Evolutionary conservation across 805 yeast genomes (phyloP), one percentile per base, ranked within the genome.

Genomic region (Candida sithepensis): DNA sequence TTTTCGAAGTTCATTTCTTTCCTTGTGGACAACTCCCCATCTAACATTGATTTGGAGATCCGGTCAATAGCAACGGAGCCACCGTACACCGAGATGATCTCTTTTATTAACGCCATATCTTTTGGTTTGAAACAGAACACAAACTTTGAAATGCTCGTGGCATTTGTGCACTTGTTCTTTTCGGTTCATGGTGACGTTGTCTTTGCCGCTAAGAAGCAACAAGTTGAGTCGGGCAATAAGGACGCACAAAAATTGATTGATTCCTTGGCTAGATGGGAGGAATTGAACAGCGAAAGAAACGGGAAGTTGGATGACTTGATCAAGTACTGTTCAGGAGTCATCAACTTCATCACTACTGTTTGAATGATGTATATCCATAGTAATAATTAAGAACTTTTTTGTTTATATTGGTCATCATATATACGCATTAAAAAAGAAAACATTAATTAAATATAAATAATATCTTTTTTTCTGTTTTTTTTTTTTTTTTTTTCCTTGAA

Each of bases 161-260:
- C 96, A 0, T 78, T 89, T 66, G 81, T 88, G 75, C 72, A 82
- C 18, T 74, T 89, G 73, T 73, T 91, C 45, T 72, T 89, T 51
- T 81, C 79, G 60, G 77, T 77, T 42, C 99, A 94, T 66, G 91
- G 92, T 22, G 98, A 92, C 64, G 81, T 88, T 6, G 69, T 94
- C 28, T 64, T 56, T 45, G 51, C 49, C 13, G 53, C 58, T 30
- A 53, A 54, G 30, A 54, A 57, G 42, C 33, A 46, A 12, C 52
- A 47, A 2, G 43, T 49, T 16, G 54, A 50, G 7, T 47, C 45
- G 21, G 42, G 45, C n/a, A 47, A 49, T n/a, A 74, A 71, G 39
- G 69, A 64, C 2, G 51, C 56, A 5, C 59, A 6, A 59, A 62
- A n/a, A 6, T 55, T 52, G 64, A 64, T 65, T 8, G 65, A 57